Evolutionary conservation across 1,284 basidiomycete genomes (phyloP), one percentile per base, ranked within the genome.

Genomic region (Rhizoctonia solani): DNA sequence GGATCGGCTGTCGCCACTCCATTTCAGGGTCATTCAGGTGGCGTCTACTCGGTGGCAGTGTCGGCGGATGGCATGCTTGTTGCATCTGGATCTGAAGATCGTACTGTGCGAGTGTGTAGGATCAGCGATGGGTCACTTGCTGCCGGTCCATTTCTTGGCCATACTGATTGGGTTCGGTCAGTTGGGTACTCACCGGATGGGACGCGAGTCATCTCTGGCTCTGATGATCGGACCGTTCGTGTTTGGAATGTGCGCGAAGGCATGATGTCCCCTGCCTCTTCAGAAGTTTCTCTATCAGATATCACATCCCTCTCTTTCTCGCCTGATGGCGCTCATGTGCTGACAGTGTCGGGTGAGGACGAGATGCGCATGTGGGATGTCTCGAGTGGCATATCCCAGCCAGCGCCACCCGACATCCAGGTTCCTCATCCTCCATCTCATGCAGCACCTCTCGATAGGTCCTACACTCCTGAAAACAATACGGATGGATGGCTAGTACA

Each of bases 31-130:
- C n/a, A n/a, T n/a, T n/a, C n/a, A n/a, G n/a, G n/a, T n/a, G 4
- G 4, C 4, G 65, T 69, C 39, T 23, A 3, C 4, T 55, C 54
- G 3, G n/a, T 56, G 16, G 32, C 52, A 25, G 42, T 25, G 6
- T 67, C 65, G 2, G 53, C 53, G 0, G 66, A 67, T 27, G 54
- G 46, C 46, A 49, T 21, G 21, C 8, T 11, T 5, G 21, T 49
- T 30, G 66, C 16, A 19, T 69, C 66, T 16, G 46, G 21, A 4
- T 21, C 11, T 23, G 21, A 13, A 4, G 46, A 49, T 49, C 3
- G n/a, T 6, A 49, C 46, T 21, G 25, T 49, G 21, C 23, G 23
- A 13, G 46, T 49, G 9, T 49, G 46, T 5, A 27, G 21, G 14
- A 27, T 21, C 4, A 5, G 25, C n/a, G 46, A 21, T 25, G 46